Conservation (phyloP, 345 rosid species). For the Viola odorata region DNA sequence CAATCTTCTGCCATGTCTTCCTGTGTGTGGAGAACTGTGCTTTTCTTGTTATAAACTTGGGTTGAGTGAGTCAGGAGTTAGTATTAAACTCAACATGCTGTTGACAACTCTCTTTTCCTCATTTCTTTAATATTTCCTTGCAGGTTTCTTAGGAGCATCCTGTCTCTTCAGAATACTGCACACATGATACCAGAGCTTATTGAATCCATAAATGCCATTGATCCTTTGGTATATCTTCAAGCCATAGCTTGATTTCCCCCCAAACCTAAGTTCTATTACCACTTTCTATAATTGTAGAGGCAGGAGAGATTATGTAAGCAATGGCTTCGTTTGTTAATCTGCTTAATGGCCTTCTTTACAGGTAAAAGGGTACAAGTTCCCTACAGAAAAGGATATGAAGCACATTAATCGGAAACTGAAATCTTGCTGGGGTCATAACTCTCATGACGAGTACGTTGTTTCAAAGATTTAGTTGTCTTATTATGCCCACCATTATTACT, state of each 20-base stretch:
- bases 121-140: constrained; percentile 7
- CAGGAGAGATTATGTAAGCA: too few species aligned
- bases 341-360: constrained; percentile 18
- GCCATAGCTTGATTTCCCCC: constrained; percentile 3
- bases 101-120: background rate
- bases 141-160: constrained; percentile 60
- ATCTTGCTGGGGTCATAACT: constrained; percentile 85
- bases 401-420: constrained; percentile 86
- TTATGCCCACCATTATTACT: background rate
- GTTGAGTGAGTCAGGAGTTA: too few species aligned
- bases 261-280: background rate
- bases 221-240: constrained; percentile 51
- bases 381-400: constrained; percentile 94
- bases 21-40: too few species aligned
- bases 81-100: too few species aligned
- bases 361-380: constrained; percentile 63
- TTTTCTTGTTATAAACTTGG: too few species aligned
- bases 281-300: background rate
- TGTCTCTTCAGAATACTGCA: constrained; percentile 49
- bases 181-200: constrained; percentile 47
- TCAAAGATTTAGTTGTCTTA: background rate
- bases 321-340: background rate
- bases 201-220: constrained; percentile 47
- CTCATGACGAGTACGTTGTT: constrained; percentile 63
- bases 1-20: constrained; percentile 7